Base-by-base conservation (phyloP, 2,329 filamentous ascomycete species). In the Dothideomycetes sp. region DNA sequence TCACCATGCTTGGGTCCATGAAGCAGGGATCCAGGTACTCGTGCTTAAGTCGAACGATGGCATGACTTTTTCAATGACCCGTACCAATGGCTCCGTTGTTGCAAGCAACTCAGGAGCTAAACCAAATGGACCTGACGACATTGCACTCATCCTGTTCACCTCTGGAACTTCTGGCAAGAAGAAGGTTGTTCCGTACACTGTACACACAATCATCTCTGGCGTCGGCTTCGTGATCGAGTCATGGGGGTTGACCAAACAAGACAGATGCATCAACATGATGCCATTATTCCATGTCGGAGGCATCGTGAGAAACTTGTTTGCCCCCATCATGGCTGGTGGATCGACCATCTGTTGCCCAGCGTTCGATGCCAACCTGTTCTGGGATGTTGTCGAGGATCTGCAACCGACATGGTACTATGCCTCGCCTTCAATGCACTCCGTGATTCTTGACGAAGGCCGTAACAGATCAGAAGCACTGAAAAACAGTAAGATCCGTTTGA, bases 181-280 rank as follows among this genome's bases (percentile, higher is more conserved):
- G 54, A 76, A 76, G 53, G 60, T 75, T 3, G 73, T 76, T 2
- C 73, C 73, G 1, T 60, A 75, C 18, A 69, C 65, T 2, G 58
- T 65, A 0, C 66, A 71, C 44, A 68, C 69, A 3, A 65, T 76
- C 36, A 55, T 75, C 7, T 59, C 63, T 6, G 71, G 73, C 2
- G 65, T 73, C 3, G 61, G 65, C 2, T 70, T 69, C 43, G 70
- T 74, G 4, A 67, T 73, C 19, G 64, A 71, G 13, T 73, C 70
- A 0, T 75, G 71, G 69, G 68, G 65, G 2, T 51, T 76, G 13
- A 63, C 55, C 1, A 50, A 59, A 2, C 51, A 55, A 1, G 72
- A 75, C 48, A 61, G 66, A 1, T 76, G 72, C 50, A 52, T 75
- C 17, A 76, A 76, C 50, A 74, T 75, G 68, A 76, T 76, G 72